Conservation (phyloP, 352 stramenopile species). For the Phytophthora cryptogea region DNA sequence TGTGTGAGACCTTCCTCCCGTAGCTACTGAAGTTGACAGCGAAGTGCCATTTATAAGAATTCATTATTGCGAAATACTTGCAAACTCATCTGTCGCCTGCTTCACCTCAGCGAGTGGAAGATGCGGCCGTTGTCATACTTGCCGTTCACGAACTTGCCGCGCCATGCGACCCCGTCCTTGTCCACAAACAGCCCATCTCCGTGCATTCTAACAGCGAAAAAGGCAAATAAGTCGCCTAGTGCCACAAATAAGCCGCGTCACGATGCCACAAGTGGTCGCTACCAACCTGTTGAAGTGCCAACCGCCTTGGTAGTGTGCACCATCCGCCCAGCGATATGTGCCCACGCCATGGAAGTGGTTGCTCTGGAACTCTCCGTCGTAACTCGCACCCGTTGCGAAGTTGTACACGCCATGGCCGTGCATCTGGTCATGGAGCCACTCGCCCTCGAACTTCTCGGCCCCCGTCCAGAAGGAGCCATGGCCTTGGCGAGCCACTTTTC, state of each 20-base stretch:
- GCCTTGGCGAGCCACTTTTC: slow-evolving; percentile 57
- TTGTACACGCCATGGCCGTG: slow-evolving; percentile 61
- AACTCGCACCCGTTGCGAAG: slow-evolving; percentile 73
- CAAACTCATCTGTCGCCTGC: background rate
- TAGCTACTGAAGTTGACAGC: slow-evolving; percentile 25
- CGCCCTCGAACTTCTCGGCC: slow-evolving; percentile 65
- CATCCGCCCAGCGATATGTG: slow-evolving; percentile 71
- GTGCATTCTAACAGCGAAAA: slow-evolving; percentile 69
- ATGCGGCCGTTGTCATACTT: slow-evolving; percentile 86
- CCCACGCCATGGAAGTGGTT: slow-evolving; percentile 71
- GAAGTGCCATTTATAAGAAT: slow-evolving; percentile 27
- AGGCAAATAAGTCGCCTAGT: slow-evolving; percentile 20
- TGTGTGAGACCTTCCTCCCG: slow-evolving; percentile 52
- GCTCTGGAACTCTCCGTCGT: slow-evolving; percentile 74
- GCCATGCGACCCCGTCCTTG: slow-evolving; percentile 76
- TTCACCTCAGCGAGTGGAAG: slow-evolving; percentile 74
- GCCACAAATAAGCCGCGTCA: slow-evolving; percentile 14
- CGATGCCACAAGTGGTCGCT: slow-evolving; percentile 1
- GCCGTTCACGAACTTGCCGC: slow-evolving; percentile 75
- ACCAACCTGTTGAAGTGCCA: slow-evolving; percentile 58
- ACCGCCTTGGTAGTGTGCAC: slow-evolving; percentile 58
- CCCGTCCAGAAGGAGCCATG: slow-evolving; percentile 53
- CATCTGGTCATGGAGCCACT: slow-evolving; percentile 74
- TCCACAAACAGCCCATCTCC: slow-evolving; percentile 70
- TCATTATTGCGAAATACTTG: slow-evolving; percentile 19